Evolutionary conservation across 352 stramenopile genomes (phyloP), one percentile per base, ranked within the genome.

Genomic region (Pythium sp.): DNA sequence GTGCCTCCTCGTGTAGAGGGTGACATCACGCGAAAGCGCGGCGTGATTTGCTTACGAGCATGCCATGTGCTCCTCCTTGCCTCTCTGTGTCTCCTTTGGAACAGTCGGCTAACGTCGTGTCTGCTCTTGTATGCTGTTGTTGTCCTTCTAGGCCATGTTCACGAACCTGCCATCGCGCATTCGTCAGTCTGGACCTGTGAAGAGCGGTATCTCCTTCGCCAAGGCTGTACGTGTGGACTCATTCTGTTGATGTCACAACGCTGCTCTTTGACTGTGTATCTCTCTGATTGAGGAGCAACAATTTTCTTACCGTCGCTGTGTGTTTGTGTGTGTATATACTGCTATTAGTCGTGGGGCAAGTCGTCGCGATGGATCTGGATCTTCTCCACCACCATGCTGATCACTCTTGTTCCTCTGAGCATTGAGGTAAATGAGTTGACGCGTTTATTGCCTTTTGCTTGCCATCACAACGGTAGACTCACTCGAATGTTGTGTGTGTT

Each of bases 401-500:
- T 95, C 69, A 95, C 87, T 58, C 76, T 95, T 49, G 87, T 95
- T 24, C 87, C 87, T 47, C 68, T 95, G 57, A 93, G 87, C 66
- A 91, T 95, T 80, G 87, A 95, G 79, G 86, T 94, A 46, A 58
- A 73, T 72, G 5, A 47, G 6, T 59, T 36, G 54, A 7, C 54
- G 8, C 0, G 8, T 28, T 22, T 18, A 24, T 72, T 51, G 43
- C 20, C 28, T 20, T 26, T 32, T 55, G 41, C 22, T 20, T 57
- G 6, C 58, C 30, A 30, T 22, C 49, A 49, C 14, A 49, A 61
- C 22, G 14, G 28, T 26, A 26, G 34, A 24, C 14, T 64, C 30
- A 51, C 22, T 5, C 58, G 0, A n/a, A 30, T 53, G 22, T 69
- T 22, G 9, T 38, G 46, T 46, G 15, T 71, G 20, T 68, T 1